Evolutionary conservation across 2,329 filamentous ascomycete species (phyloP), one percentile per base, ranked within the genome.

Genomic region (Penicillium psychrosexuale): DNA sequence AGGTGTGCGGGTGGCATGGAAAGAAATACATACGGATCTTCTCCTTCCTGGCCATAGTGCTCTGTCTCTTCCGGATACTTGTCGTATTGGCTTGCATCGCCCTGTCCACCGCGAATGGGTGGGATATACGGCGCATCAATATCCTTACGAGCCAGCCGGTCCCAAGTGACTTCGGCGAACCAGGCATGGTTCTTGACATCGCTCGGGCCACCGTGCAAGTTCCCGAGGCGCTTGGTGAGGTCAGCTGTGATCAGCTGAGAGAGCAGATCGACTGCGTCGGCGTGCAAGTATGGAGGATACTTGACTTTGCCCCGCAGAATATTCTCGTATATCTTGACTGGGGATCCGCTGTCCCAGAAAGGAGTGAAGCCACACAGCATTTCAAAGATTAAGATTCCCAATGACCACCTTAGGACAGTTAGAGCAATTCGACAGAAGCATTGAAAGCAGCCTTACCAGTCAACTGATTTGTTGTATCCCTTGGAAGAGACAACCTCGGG

Each of bases 311-410:
- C 94, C 69, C 91, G 92, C 61, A 99, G 84, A 68, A 99, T 99
- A 73, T 99, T 99, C 79, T 99, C 94, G 78, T 99, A 99, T 69
- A 99, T 99, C 77, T 96, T 97, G 85, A 99, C 96, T 3, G 94
- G 93, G 42, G 91, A 96, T 52, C 93, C 94, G 66, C 90, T 90
- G 73, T 99, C 94, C 93, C 94, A 99, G 80, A 99, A 99, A 5
- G 94, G 94, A 5, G 94, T 99, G 76, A 97, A 99, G 28, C 94
- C 94, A 72, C 94, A 97, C 36, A 99, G 84, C 94, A 99, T 99
- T 81, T 99, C 94, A 74, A 97, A 99, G 73, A 99, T 97, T 65
- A 99, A 80, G 71, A 99, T 97, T 43, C 94, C 94, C 55, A 99
- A 82, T 50, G 93, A 97, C 94, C 94, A 99, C 92, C 92, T 97